Conservation (phyloP, 352 stramenopile species). For the Phytophthora brassicae region DNA sequence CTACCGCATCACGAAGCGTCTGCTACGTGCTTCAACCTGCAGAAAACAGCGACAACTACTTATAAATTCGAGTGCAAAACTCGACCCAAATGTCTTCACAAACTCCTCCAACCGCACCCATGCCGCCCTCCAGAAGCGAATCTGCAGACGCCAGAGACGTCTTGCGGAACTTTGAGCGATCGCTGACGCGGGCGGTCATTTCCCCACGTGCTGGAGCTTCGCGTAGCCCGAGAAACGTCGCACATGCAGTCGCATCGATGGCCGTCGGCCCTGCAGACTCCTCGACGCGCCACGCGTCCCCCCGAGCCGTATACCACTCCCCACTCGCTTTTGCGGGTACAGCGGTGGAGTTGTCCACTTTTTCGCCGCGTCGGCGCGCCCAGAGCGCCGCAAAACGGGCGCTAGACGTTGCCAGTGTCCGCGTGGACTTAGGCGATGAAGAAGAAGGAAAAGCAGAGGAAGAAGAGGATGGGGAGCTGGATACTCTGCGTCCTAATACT, state of each 20-base stretch:
- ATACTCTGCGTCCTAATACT: constrained; percentile 26
- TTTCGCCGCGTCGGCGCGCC: constrained; percentile 61
- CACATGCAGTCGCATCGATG: constrained; percentile 8
- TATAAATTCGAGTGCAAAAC: no score
- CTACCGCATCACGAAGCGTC: constrained; percentile 1
- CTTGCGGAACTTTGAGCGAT: constrained; percentile 24
- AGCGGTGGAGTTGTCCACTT: constrained; percentile 42
- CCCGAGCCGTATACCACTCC: constrained; percentile 66
- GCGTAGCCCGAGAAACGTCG: constrained; percentile 16
- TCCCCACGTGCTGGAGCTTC: constrained; percentile 12
- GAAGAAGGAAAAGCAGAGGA: constrained; percentile 46
- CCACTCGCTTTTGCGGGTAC: constrained; percentile 47
- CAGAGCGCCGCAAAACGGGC: constrained; percentile 22
- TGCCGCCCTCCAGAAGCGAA: constrained; percentile 10
- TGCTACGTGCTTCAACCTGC: constrained; percentile 19
- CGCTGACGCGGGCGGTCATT: constrained; percentile 16
- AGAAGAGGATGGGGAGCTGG: constrained; percentile 26
- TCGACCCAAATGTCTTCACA: constrained; percentile 3
- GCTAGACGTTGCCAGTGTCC: constrained; percentile 9
- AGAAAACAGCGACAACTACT: constrained; percentile 7
- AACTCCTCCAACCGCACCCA: not conserved
- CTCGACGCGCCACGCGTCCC: constrained; percentile 34
- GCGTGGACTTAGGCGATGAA: constrained; percentile 34
- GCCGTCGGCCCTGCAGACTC: not conserved
- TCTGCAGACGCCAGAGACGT: constrained; percentile 22